phyloP scores from a whole-genome alignment of 2,329 filamentous ascomycete genomes.

The Lasiodiplodia citricola region DNA sequence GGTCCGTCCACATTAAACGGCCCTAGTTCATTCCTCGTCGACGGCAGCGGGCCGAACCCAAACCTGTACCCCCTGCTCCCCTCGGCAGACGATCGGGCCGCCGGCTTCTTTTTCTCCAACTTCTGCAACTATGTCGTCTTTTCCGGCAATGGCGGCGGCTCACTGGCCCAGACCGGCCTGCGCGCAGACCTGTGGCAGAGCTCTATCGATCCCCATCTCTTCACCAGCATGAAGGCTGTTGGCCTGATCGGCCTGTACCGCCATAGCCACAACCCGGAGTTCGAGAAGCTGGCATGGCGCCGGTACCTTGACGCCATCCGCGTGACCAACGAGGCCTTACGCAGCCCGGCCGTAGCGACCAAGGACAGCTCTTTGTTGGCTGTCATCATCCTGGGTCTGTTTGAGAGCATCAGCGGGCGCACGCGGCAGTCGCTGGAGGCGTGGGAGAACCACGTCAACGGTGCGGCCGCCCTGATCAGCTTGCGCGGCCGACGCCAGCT shows the following conservation, averaged over 20 bases:
- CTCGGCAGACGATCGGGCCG: conserved; percentile 38
- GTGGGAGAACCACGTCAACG: conserved; percentile 42
- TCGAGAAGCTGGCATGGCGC: conserved; percentile 37
- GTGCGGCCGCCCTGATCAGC: conserved; percentile 39
- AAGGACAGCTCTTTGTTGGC: conserved; percentile 41
- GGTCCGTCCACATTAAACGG: conserved; percentile 36
- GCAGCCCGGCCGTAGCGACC: conserved; percentile 34
- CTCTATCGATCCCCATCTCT: neutral
- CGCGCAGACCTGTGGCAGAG: conserved; percentile 3
- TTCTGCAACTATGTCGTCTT: conserved; percentile 31
- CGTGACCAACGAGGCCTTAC: conserved; percentile 40
- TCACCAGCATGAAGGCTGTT: conserved; percentile 39
- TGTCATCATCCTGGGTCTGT: conserved; percentile 40
- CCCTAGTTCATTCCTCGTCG: neutral
- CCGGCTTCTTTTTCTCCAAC: conserved; percentile 39
- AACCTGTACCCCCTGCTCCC: conserved; percentile 22
- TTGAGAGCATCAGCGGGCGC: conserved; percentile 40
- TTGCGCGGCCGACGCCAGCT: conserved; percentile 39
- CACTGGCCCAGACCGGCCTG: neutral
- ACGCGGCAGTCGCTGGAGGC: conserved; percentile 36
- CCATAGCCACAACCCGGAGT: conserved; percentile 34
- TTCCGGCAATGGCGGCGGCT: too few species aligned
- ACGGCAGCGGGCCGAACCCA: neutral
- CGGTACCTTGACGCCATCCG: conserved; percentile 41
- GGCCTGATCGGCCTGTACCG: conserved; percentile 41